Base-by-base conservation (phyloP, 2,329 filamentous ascomycete species). In the Pseudopithomyces maydicus region DNA sequence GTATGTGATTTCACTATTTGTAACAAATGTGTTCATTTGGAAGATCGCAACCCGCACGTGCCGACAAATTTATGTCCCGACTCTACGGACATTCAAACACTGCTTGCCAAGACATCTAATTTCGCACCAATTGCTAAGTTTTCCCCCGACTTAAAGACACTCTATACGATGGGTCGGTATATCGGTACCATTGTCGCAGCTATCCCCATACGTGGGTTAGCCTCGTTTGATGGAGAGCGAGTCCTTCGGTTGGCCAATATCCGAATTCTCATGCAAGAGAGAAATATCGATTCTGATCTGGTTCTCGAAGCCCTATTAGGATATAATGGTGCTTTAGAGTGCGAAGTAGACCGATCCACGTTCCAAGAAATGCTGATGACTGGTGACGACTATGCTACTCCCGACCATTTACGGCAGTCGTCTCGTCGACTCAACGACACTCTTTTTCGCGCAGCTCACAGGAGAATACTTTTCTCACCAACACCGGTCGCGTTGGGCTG, bases 401-500 rank as follows among this genome's bases (percentile, higher is more conserved):
- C 8, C 12, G 23, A 38, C 11, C 38, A 41, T 20, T 4, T 17
- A 41, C 33, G 17, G 11, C 17, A 38, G 11, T 42, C 12, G 19
- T 14, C 48, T n/a, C 33, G 22, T 20, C 42, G 44, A 23, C 26
- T 36, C 15, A 23, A 41, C 17, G 19, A 20, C 23, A n/a, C 19
- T 26, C 33, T 26, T 22, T n/a, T 22, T 6, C 36, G 52, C 26
- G n/a, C 32, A 22, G 17, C 41, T 32, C 46, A 42, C 39, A 42
- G 39, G 20, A n/a, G 39, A 4, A 42, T 20, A 3, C 20, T 56
- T 2, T 56, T 56, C 41, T 56, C 22, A 56, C 54, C n/a, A 39
- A 56, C 42, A 52, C 47, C 8, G 48, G 48, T 15, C 12, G 22
- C 15, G 35, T 56, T 10, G 48, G 54, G 6, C 41, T 56, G 8